Percentiles rank a stretch among this genome's conserved stretches.
Evolutionary conservation across 2,329 filamentous ascomycete genomes (phyloP).

Genomic region (Xylariomycetidae sp.): DNA sequence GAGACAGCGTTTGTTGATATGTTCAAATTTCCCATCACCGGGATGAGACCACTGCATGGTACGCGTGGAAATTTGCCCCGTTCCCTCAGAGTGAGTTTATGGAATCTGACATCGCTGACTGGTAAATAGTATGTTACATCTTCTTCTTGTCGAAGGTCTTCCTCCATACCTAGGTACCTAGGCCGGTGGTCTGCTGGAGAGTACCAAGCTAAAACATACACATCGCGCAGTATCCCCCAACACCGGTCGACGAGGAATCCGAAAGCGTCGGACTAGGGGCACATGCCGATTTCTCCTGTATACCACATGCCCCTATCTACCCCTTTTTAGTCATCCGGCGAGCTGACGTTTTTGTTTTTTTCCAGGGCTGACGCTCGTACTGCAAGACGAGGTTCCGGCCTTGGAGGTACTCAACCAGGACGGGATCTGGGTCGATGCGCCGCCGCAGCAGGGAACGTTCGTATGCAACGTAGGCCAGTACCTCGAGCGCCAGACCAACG

Average conservation of each 20-base stretch:
- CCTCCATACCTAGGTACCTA: too few relatives aligned
- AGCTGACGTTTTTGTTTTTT: neutral
- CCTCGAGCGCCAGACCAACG: conserved; percentile 35
- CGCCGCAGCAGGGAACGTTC: conserved; percentile 28
- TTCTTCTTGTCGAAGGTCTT: too few relatives aligned
- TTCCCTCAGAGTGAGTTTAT: too few relatives aligned
- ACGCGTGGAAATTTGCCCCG: too few relatives aligned
- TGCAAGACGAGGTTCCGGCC: conserved; percentile 22
- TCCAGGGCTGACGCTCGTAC: conserved; percentile 33
- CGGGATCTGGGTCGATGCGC: conserved; percentile 34
- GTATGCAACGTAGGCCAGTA: conserved; percentile 38
- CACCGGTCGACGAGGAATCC: conserved; percentile 18
- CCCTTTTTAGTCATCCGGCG: neutral
- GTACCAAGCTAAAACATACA: too few relatives aligned
- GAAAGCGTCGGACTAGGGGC: conserved; percentile 32
- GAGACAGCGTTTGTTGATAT: conserved; percentile 33
- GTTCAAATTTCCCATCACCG: conserved; percentile 35
- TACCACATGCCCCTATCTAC: neutral
- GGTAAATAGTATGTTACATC: too few relatives aligned
- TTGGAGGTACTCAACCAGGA: conserved; percentile 38
- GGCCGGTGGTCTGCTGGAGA: too few relatives aligned
- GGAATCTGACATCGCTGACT: too few relatives aligned
- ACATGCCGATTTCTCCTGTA: conserved; percentile 36
- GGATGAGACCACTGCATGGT: conserved; percentile 34
- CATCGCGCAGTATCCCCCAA: conserved; percentile 37